Percentiles rank a stretch among this genome's conserved stretches.
phyloP scores from a whole-genome alignment of 192 early-diverging fungal genomes.

The Bifiguratus adelaidae region DNA sequence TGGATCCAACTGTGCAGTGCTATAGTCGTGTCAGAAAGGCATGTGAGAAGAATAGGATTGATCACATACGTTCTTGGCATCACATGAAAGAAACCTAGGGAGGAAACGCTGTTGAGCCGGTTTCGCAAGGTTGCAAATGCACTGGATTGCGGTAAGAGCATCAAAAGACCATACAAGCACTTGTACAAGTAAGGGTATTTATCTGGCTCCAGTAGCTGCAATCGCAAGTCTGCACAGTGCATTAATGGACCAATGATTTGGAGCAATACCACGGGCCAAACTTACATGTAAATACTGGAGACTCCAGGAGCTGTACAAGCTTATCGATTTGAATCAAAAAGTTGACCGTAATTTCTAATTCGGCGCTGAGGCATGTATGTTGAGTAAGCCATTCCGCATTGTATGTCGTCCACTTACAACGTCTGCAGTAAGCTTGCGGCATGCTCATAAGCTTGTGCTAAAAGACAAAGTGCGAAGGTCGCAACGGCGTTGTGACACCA shows the following conservation, averaged over 20 bases:
- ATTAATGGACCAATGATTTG: no score
- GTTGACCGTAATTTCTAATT: conserved; percentile 90
- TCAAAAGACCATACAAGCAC: conserved; percentile 90
- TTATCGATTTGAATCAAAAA: conserved; percentile 96
- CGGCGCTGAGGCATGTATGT: conserved; percentile 39
- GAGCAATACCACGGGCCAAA: neutral
- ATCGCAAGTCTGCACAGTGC: conserved; percentile 56
- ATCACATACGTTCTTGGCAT: conserved; percentile 36
- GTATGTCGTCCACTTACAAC: conserved; percentile 41
- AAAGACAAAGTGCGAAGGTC: conserved; percentile 84
- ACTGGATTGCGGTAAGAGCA: conserved; percentile 93
- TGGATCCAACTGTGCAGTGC: neutral
- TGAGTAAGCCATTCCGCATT: neutral
- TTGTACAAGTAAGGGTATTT: conserved; percentile 84
- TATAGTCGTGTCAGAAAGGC: neutral
- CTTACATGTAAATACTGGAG: conserved; percentile 91
- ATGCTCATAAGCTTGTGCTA: conserved; percentile 96
- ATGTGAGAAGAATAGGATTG: neutral
- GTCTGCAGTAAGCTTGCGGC: conserved; percentile 67
- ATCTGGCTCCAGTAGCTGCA: conserved; percentile 90
- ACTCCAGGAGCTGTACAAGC: conserved; percentile 94
- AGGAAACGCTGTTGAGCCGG: conserved; percentile 79
- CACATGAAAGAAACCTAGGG: conserved; percentile 50
- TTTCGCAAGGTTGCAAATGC: conserved; percentile 94
- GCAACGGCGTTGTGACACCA: conserved; percentile 98